phyloP scores from a whole-genome alignment of 2,329 filamentous ascomycete genomes.

The Monilinia aucupariae region DNA sequence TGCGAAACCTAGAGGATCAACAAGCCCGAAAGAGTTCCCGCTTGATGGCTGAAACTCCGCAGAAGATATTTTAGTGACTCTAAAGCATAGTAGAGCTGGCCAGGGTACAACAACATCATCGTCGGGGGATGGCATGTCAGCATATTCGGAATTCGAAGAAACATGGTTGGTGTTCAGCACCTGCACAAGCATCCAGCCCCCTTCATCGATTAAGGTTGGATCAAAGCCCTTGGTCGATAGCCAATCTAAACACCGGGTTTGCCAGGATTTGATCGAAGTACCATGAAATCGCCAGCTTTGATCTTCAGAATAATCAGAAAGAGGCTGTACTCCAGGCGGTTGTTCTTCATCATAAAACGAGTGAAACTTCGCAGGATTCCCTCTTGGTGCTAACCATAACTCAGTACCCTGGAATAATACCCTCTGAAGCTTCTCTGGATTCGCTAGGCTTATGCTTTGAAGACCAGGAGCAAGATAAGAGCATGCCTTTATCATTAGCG shows the following conservation, averaged over 20 bases:
- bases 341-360: constrained; percentile 24
- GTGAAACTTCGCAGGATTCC: constrained; percentile 33
- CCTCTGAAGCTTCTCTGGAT: constrained; percentile 7
- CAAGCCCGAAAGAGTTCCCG: constrained; percentile 9
- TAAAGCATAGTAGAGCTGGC: constrained; percentile 35
- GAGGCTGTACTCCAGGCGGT: constrained; percentile 20
- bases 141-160: constrained; percentile 27
- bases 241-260: constrained; percentile 35
- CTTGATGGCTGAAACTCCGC: constrained; percentile 14
- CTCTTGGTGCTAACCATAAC: constrained; percentile 34
- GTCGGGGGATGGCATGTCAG: constrained; percentile 25
- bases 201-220: constrained; percentile 26
- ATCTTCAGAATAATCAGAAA: constrained; percentile 22
- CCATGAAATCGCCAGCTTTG: constrained; percentile 21
- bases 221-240: constrained; percentile 32
- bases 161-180: constrained; percentile 25
- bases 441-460: constrained; percentile 22
- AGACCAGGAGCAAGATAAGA: constrained; percentile 29
- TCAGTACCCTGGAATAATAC: constrained; percentile 24
- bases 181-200: constrained; percentile 35
- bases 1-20: constrained; percentile 37
- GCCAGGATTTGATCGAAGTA: constrained; percentile 30
- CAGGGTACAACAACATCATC: constrained; percentile 33
- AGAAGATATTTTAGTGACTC: constrained; percentile 19
- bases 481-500: constrained; percentile 33